A percentile compares a stretch with the other conserved stretches of the same genome.
These are phyloP conservation scores for Penicillium sp. DNA, from an alignment of 2,329 filamentous ascomycete species.

Conservation along the genomic window DNA sequence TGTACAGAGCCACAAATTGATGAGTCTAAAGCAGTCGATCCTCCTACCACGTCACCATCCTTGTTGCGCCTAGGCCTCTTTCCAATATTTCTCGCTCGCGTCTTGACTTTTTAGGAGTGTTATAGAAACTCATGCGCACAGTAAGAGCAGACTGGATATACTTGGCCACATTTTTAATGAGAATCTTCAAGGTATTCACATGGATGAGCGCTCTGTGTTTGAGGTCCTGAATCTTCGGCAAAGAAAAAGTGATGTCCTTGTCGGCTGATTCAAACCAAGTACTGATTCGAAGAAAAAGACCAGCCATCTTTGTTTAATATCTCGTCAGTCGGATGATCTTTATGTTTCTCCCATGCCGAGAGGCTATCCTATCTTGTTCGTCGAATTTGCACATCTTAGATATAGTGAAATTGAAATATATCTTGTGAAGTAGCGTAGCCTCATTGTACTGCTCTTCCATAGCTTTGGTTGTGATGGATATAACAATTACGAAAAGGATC, in stretches of 20 bases:
- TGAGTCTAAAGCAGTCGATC: not conserved
- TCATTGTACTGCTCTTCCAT: too few relatives aligned
- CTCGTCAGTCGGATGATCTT: not conserved
- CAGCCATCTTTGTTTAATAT: not conserved
- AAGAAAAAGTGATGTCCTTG: not conserved
- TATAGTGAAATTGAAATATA: too few relatives aligned
- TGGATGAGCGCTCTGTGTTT: not conserved
- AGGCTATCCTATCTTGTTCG: not conserved
- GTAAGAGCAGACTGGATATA: not conserved
- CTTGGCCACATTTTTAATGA: not conserved
- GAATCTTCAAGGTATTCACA: not conserved
- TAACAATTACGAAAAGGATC: not conserved
- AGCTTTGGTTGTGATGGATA: too few relatives aligned
- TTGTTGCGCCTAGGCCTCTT: not conserved
- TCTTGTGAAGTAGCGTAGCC: too few relatives aligned
- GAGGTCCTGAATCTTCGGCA: not conserved
- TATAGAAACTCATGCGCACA: constrained; percentile 2
- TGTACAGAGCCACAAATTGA: not conserved
- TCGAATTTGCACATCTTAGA: not conserved
- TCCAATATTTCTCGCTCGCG: not conserved
- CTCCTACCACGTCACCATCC: not conserved
- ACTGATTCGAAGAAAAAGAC: not conserved
- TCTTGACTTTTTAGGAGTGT: not conserved
- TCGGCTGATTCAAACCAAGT: not conserved
- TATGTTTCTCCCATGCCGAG: not conserved